Conservation (phyloP, 2,329 filamentous ascomycete species). For the Ophiocordyceps unilateralis region DNA sequence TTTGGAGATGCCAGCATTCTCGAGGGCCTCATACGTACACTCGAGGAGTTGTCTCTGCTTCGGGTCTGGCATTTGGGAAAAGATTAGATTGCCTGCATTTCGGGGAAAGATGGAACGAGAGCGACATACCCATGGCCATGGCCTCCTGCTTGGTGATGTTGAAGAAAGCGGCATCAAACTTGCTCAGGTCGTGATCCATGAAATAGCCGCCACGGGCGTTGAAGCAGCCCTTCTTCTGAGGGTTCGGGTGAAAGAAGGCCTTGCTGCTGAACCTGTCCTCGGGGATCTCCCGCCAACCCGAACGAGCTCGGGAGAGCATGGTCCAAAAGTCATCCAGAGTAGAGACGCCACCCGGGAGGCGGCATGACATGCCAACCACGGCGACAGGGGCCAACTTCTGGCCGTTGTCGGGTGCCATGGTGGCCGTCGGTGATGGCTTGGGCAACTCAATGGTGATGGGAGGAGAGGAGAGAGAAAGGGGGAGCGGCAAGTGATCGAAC, state of each 20-base stretch:
- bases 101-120: background rate
- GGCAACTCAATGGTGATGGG: background rate
- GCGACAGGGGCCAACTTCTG: conserved; percentile 18
- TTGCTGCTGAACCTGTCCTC: conserved; percentile 28
- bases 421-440: background rate
- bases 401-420: conserved; percentile 2
- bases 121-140: conserved; percentile 21
- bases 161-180: conserved; percentile 36
- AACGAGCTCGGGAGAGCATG: conserved; percentile 20
- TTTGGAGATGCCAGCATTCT: conserved; percentile 32
- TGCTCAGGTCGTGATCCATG: conserved; percentile 25
- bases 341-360: conserved; percentile 24
- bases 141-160: conserved; percentile 32
- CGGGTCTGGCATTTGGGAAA: too few relatives aligned
- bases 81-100: too few relatives aligned
- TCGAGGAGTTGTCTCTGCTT: conserved; percentile 35
- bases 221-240: conserved; percentile 21
- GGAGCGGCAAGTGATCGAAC: background rate
- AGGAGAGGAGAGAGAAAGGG: background rate
- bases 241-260: conserved; percentile 24
- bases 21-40: conserved; percentile 35
- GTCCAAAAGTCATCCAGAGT: conserved; percentile 27
- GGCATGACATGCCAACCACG: conserved; percentile 29
- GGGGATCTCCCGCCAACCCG: conserved; percentile 23
- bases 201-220: conserved; percentile 22